These are phyloP conservation scores for Selaginella moellendorffii DNA, from an alignment of 75 land plant genomes.

Conservation along the genomic window DNA sequence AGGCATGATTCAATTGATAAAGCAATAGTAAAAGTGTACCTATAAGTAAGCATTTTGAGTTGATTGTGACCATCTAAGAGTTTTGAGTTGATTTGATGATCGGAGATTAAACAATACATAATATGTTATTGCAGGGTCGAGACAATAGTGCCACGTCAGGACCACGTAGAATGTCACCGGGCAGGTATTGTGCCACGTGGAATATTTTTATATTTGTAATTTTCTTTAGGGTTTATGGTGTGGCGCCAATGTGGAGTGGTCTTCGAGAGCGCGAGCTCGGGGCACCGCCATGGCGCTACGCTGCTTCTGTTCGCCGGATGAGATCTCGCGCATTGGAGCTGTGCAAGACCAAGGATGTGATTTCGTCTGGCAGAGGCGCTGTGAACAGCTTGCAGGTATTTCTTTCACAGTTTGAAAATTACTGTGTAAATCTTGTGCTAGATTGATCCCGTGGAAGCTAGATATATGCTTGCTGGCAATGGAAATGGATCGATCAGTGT, in stretches of 20 bases:
- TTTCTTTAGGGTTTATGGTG: neutral
- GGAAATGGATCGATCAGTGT: constrained; percentile 79
- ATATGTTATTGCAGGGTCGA: neutral
- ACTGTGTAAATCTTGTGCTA: constrained; percentile 22
- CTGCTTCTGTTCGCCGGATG: constrained; percentile 25
- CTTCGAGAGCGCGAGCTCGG: constrained; percentile 52
- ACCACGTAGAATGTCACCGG: no score
- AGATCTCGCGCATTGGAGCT: constrained; percentile 36
- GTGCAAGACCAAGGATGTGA: constrained; percentile 52
- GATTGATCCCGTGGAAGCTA: constrained; percentile 75
- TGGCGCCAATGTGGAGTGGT: constrained; percentile 52
- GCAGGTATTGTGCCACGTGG: no score
- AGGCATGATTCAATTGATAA: no score
- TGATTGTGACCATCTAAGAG: no score
- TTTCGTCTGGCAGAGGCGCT: constrained; percentile 54
- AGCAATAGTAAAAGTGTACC: no score
- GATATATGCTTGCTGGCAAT: constrained; percentile 68
- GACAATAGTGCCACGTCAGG: no score
- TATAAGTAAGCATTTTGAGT: no score
- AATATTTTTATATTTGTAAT: no score
- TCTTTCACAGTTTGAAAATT: neutral
- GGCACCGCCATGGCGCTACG: constrained; percentile 30
- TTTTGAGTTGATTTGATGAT: no score
- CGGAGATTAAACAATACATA: no score
- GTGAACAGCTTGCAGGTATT: constrained; percentile 64